These are phyloP conservation scores for Flaveria ramosissima DNA, from an alignment of 129 eudicot genomes.

Conservation along the genomic window DNA sequence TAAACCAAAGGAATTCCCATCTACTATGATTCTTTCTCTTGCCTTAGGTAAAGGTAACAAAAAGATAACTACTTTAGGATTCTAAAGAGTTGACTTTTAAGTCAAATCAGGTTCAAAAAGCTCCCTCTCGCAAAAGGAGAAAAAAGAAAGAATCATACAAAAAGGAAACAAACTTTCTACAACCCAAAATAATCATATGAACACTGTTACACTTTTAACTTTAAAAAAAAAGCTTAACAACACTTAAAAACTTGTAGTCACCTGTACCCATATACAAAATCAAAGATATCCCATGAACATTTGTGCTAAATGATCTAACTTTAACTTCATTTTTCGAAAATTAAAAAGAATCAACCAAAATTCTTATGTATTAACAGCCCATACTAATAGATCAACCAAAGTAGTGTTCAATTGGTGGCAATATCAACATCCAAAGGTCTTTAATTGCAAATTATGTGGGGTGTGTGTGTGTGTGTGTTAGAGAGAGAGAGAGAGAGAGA, in stretches of 20 bases:
- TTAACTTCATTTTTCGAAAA: not conserved
- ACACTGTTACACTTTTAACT: too few relatives aligned
- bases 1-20: not conserved
- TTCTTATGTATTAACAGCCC: not conserved
- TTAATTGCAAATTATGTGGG: not conserved
- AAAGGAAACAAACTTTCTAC: conserved; percentile 6
- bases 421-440: conserved; percentile 6
- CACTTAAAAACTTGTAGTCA: not conserved
- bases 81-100: conserved; percentile 17
- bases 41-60: not conserved
- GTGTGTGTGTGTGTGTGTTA: not conserved
- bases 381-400: not conserved
- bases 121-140: not conserved
- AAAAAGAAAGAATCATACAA: not conserved
- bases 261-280: not conserved
- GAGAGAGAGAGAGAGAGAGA: too few relatives aligned
- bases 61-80: not conserved
- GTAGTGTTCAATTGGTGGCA: not conserved
- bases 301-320: conserved; percentile 6
- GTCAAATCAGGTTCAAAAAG: conserved; percentile 27
- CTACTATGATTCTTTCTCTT: not conserved
- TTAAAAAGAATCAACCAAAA: not conserved
- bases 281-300: not conserved
- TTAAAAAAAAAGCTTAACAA: conserved; percentile 7
- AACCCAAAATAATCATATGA: not conserved